phyloP scores from a whole-genome alignment of 1,284 basidiomycete genomes.

The Cystobasidium pallidum region DNA sequence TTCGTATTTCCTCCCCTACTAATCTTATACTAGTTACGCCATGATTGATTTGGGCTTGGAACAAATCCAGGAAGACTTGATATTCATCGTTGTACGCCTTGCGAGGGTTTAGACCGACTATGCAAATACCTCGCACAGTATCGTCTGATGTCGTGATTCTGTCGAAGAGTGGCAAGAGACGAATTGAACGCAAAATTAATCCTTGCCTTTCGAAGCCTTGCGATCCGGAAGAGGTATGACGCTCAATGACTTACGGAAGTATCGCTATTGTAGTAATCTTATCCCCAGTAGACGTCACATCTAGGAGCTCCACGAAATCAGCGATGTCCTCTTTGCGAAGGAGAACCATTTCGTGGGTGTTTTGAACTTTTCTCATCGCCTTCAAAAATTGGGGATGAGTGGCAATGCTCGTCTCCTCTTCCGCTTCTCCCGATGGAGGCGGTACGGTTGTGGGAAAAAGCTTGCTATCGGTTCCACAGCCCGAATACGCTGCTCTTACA shows the following conservation, averaged over 20 bases:
- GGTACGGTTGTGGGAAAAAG: conserved; percentile 27
- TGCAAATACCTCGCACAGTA: conserved; percentile 47
- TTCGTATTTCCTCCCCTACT: conserved; percentile 48
- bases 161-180: not conserved
- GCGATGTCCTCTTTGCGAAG: conserved; percentile 1
- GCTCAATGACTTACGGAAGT: conserved; percentile 32
- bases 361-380: conserved; percentile 21
- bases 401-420: conserved; percentile 8
- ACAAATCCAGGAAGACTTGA: conserved; percentile 48
- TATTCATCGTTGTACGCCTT: conserved; percentile 48
- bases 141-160: conserved; percentile 44
- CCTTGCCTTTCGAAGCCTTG: no score
- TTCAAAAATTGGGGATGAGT: conserved; percentile 24
- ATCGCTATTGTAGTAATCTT: conserved; percentile 10
- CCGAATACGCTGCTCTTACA: conserved; percentile 12
- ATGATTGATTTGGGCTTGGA: conserved; percentile 48
- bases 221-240: no score
- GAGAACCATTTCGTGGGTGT: conserved; percentile 4
- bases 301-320: conserved; percentile 4
- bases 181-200: no score
- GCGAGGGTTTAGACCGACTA: conserved; percentile 50
- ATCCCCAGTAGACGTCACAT: conserved; percentile 10
- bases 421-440: not conserved
- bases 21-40: conserved; percentile 50
- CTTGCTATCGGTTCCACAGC: not conserved